A percentile compares a stretch with the other conserved stretches of the same genome.
Evolutionary conservation across 1,139 yeast species (phyloP).

Genomic region (Debaryomyces coudertii): DNA sequence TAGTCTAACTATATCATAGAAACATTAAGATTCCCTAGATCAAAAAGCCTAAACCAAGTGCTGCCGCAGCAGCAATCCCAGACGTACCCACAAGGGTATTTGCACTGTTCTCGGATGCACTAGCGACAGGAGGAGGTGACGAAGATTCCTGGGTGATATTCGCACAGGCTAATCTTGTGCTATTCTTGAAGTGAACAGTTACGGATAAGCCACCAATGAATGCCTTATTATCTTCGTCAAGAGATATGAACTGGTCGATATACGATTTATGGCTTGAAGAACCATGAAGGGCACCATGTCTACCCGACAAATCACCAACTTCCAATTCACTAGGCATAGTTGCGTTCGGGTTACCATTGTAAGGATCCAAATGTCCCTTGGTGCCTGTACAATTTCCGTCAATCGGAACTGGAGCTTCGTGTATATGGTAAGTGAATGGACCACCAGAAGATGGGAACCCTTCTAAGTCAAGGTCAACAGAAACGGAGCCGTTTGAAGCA

Average conservation of each 20-base stretch:
- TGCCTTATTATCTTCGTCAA: conserved; percentile 38
- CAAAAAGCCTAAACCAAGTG: conserved; percentile 13
- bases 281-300: conserved; percentile 39
- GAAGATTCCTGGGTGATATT: conserved; percentile 31
- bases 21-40: background rate
- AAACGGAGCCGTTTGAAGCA: conserved; percentile 36
- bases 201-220: conserved; percentile 42
- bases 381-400: conserved; percentile 47
- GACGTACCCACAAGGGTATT: conserved; percentile 16
- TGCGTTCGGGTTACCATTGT: conserved; percentile 34
- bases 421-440: conserved; percentile 48
- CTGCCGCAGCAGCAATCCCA: conserved; percentile 21
- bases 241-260: conserved; percentile 42
- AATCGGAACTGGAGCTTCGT: conserved; percentile 40
- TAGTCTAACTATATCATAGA: background rate
- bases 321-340: conserved; percentile 31
- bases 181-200: conserved; percentile 39
- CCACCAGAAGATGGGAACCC: conserved; percentile 43
- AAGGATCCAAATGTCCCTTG: conserved; percentile 43
- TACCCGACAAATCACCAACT: conserved; percentile 48
- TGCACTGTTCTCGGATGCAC: conserved; percentile 14
- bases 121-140: conserved; percentile 11
- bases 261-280: conserved; percentile 28
- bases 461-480: conserved; percentile 33
- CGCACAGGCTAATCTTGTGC: conserved; percentile 44